Evolutionary conservation across 2,329 filamentous ascomycete genomes (phyloP).

Genomic region (Trichoderma endophyticum): DNA sequence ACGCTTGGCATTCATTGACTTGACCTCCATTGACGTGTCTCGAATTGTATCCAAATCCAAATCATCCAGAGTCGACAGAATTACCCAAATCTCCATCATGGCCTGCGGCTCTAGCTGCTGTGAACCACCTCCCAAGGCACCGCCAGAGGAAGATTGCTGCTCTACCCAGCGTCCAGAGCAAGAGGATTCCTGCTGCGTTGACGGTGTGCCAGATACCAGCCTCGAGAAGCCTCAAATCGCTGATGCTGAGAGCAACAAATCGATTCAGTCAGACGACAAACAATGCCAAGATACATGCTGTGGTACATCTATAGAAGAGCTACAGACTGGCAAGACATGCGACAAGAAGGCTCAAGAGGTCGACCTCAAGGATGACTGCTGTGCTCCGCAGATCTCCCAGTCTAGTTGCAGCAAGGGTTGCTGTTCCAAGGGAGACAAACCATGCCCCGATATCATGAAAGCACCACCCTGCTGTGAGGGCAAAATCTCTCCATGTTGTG

Average conservation of each 20-base stretch:
- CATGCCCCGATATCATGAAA: background rate
- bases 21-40: background rate
- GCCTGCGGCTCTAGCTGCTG: slow-evolving; percentile 1
- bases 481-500: slow-evolving; percentile 41
- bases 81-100: background rate
- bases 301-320: background rate
- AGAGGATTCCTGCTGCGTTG: background rate
- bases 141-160: background rate
- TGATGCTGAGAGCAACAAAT: background rate
- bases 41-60: background rate
- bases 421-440: background rate
- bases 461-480: slow-evolving; percentile 39
- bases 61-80: background rate
- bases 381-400: background rate
- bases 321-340: background rate
- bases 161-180: background rate
- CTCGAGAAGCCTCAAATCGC: no score
- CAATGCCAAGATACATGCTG: background rate
- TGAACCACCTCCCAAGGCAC: background rate
- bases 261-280: background rate
- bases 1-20: background rate
- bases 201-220: background rate
- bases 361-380: background rate
- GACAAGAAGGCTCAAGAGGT: background rate
- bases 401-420: background rate